Evolutionary conservation across 1,139 yeast species (phyloP).

Genomic region (Meyerozyma smithsonii): DNA sequence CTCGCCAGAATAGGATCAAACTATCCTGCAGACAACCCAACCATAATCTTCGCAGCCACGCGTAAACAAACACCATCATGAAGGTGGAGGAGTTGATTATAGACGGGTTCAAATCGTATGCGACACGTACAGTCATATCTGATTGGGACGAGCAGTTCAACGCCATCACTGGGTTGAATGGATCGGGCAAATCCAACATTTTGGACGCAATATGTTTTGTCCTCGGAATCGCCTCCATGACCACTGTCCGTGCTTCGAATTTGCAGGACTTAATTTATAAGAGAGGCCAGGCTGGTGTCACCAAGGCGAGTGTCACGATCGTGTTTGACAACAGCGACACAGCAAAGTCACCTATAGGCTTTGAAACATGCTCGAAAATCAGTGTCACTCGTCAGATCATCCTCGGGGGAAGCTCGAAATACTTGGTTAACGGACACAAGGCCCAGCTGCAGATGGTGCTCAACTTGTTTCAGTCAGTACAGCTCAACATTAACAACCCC

Average conservation of each 20-base stretch:
- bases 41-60: not conserved
- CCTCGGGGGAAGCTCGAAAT: conserved; percentile 89
- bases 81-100: conserved; percentile 91
- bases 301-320: conserved; percentile 94
- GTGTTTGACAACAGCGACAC: conserved; percentile 85
- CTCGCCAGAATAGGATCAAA: no score
- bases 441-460: conserved; percentile 94
- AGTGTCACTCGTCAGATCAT: conserved; percentile 91
- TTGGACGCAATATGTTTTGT: conserved; percentile 97
- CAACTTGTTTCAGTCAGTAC: conserved; percentile 89
- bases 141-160: conserved; percentile 96
- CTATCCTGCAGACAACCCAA: not conserved
- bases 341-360: conserved; percentile 79
- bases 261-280: conserved; percentile 92
- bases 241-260: conserved; percentile 89
- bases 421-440: conserved; percentile 90
- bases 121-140: conserved; percentile 91
- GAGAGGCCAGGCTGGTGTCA: conserved; percentile 97
- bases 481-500: conserved; percentile 92
- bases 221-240: conserved; percentile 91
- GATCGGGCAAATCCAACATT: conserved; percentile 94
- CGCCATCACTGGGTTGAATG: conserved; percentile 96
- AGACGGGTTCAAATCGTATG: conserved; percentile 97
- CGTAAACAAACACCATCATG: conserved; percentile 38
- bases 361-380: conserved; percentile 72